Evolutionary conservation across 768 basidiomycete species (phyloP), one percentile per base, ranked within the genome.

Genomic region (Gloeostereum incarnatum): DNA sequence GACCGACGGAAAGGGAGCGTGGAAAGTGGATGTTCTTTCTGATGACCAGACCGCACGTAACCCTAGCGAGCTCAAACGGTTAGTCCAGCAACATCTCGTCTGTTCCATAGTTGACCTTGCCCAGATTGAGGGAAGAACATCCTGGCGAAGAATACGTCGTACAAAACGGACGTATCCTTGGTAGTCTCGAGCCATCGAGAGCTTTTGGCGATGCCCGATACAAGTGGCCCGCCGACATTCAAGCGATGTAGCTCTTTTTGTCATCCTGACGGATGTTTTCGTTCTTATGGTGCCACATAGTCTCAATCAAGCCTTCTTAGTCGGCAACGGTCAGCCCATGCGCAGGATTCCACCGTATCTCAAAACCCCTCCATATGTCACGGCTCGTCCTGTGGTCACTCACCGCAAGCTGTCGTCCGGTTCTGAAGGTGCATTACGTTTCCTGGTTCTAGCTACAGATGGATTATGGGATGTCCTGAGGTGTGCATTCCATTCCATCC

Each of bases 21-120:
- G 96, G 96, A 74, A 80, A 32, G 84, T 92, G 21, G 90, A 96
- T 55, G 88, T 88, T n/a, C 68, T 99, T 44, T 89, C 76, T 20
- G 91, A 97, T 57, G 96, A 98, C 53, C 93, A 97, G 65, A 97
- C 93, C 5, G 96, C 91, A 26, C 76, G 89, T 47, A 97, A 91
- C 54, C 78, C 74, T 11, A 81, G 75, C 32, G 96, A 99, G 59
- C 63, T 83, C 18, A 72, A 72, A 55, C 75, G 92, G 93, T 92
- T 49, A 36, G 65, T 51, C 34, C n/a, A 11, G 38, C 10, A 32
- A 17, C 46, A 39, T 36, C 29, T 21, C 38, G 24, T 38, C 25
- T 30, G n/a, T n/a, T n/a, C n/a, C n/a, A n/a, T n/a, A n/a, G 24
- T 24, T 29, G 19, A 24, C 40, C n/a, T 22, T 3, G 17, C 22